Conservation (phyloP, 805 yeast genomes). For the Myxozyma geophila region DNA sequence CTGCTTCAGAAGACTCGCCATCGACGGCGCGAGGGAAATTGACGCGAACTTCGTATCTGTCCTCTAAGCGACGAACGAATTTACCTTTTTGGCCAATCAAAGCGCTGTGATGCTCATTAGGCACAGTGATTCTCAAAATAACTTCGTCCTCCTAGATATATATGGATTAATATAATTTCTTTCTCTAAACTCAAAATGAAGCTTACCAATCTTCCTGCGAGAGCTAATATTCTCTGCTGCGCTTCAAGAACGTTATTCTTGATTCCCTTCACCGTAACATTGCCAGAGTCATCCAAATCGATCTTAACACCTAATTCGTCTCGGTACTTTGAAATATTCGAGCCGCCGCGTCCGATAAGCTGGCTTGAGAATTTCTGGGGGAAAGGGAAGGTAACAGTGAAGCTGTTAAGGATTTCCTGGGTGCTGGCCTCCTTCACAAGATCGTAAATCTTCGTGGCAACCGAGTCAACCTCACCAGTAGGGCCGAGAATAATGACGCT, state of each 20-base stretch:
- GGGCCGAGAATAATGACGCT: constrained; percentile 73
- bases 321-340: constrained; percentile 66
- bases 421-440: constrained; percentile 62
- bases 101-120: constrained; percentile 75
- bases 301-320: constrained; percentile 76
- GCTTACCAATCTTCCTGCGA: constrained; percentile 63
- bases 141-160: constrained; percentile 66
- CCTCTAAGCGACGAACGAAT: constrained; percentile 81
- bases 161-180: not conserved
- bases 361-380: constrained; percentile 73
- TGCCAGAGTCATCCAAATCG: constrained; percentile 67
- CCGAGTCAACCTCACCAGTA: constrained; percentile 61
- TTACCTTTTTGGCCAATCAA: constrained; percentile 84
- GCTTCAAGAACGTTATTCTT: constrained; percentile 79
- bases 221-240: constrained; percentile 57
- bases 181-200: not conserved
- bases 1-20: constrained; percentile 10
- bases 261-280: constrained; percentile 72
- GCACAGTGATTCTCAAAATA: constrained; percentile 67
- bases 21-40: constrained; percentile 63
- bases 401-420: constrained; percentile 53
- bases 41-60: constrained; percentile 81
- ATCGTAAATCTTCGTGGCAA: constrained; percentile 56
- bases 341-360: constrained; percentile 88
- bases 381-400: constrained; percentile 56